phyloP scores from a whole-genome alignment of 768 basidiomycete species.

The Leccinellum albellum region DNA sequence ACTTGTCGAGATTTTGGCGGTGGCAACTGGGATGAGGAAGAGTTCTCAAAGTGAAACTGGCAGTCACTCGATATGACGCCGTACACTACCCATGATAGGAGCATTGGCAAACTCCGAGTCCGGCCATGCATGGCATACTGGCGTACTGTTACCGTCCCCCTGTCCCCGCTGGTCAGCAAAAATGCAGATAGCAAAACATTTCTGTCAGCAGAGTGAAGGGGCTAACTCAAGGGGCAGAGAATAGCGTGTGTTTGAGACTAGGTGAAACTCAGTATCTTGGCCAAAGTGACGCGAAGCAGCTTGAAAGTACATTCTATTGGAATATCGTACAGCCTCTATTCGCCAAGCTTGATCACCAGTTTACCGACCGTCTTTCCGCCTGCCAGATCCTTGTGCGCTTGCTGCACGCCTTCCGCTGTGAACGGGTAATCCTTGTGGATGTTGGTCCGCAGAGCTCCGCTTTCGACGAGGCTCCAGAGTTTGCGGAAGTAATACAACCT shows the following conservation, averaged over 20 bases:
- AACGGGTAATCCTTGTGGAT: constrained; percentile 84
- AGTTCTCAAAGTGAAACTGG: neutral
- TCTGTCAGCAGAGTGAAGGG: neutral
- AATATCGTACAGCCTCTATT: neutral
- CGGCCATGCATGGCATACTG: neutral
- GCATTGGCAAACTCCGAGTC: neutral
- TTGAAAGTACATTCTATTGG: neutral
- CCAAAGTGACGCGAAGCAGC: neutral
- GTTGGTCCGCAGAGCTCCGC: constrained; percentile 59
- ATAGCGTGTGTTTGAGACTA: neutral
- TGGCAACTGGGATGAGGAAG: neutral
- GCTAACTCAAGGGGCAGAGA: neutral
- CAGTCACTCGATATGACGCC: neutral
- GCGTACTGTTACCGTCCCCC: neutral
- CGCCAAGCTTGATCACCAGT: constrained; percentile 66
- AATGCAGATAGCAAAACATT: neutral
- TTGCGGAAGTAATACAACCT: constrained; percentile 58
- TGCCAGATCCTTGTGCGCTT: constrained; percentile 76
- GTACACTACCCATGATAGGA: neutral
- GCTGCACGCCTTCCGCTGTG: constrained; percentile 70
- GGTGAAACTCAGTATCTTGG: neutral
- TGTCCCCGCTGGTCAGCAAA: neutral
- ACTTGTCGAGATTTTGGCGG: constrained; percentile 23
- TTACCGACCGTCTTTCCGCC: constrained; percentile 83
- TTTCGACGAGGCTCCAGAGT: constrained; percentile 57